Evolutionary conservation across 805 yeast species (phyloP).

Genomic region (Nakazawaea ernobii): DNA sequence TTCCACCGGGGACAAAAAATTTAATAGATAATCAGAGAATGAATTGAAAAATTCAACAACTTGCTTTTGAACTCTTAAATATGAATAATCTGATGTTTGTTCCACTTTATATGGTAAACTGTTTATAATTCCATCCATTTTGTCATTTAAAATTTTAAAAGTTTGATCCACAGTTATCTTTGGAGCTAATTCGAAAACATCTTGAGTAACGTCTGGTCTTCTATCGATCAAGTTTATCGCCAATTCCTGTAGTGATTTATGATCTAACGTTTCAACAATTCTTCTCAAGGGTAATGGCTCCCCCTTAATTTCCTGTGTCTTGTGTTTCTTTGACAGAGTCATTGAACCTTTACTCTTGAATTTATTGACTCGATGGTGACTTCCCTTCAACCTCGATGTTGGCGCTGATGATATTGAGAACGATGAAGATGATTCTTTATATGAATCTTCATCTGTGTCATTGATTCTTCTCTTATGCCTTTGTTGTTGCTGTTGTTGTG

Average conservation of each 20-base stretch:
- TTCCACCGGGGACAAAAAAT: slow-evolving; percentile 69
- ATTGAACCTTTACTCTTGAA: not conserved
- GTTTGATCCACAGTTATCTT: slow-evolving; percentile 50
- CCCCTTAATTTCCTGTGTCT: slow-evolving; percentile 44
- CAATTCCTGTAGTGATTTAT: slow-evolving; percentile 44
- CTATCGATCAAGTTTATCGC: slow-evolving; percentile 45
- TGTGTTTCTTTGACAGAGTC: slow-evolving; percentile 19
- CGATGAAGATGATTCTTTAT: too few species aligned
- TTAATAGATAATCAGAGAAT: slow-evolving; percentile 67
- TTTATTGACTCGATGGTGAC: slow-evolving; percentile 1
- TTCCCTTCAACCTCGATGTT: not conserved
- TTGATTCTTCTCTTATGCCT: not conserved
- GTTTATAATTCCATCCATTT: slow-evolving; percentile 37
- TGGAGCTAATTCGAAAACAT: slow-evolving; percentile 50
- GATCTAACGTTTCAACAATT: slow-evolving; percentile 63
- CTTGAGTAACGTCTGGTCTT: slow-evolving; percentile 57
- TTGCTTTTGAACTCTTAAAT: slow-evolving; percentile 60
- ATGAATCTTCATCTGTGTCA: slow-evolving; percentile 1
- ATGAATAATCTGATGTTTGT: slow-evolving; percentile 67
- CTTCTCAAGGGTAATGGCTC: slow-evolving; percentile 58
- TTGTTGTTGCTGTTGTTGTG: not conserved
- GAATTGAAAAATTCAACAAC: slow-evolving; percentile 66
- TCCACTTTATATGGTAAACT: slow-evolving; percentile 76
- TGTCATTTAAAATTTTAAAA: slow-evolving; percentile 39
- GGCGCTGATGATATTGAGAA: not conserved